phyloP scores from a whole-genome alignment of 257 asterid species.

The Solanum medicagineum region DNA sequence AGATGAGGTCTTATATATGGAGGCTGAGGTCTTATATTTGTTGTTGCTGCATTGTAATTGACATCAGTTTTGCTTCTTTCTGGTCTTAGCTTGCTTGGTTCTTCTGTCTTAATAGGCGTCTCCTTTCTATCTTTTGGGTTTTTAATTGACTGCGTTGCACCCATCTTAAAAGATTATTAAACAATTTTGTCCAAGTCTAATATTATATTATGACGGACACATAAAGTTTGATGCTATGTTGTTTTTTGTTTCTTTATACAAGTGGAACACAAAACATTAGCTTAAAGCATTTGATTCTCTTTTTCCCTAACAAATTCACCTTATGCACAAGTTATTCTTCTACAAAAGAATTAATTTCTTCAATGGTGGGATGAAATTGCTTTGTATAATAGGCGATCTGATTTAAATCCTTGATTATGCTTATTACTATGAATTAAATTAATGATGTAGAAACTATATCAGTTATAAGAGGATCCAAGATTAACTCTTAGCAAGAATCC shows the following conservation, averaged over 20 bases:
- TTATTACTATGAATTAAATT: not conserved
- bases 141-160: conserved; percentile 17
- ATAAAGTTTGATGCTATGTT: not conserved
- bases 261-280: not conserved
- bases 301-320: not conserved
- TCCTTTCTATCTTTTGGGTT: not conserved
- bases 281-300: not conserved
- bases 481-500: not conserved
- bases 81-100: conserved; percentile 1
- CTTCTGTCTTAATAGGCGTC: not conserved
- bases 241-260: not conserved
- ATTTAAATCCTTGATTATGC: not conserved
- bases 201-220: not conserved
- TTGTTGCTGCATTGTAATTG: conserved; percentile 6
- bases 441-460: not conserved
- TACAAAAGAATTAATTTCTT: not conserved
- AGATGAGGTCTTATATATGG: conserved; percentile 18
- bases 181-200: not conserved
- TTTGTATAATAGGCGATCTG: not conserved
- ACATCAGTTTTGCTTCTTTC: not conserved
- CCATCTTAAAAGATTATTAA: not conserved
- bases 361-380: not conserved
- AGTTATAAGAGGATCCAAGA: not conserved
- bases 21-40: not conserved
- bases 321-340: not conserved